phyloP scores from a whole-genome alignment of 768 basidiomycete species.

The Termitomyces sp. region DNA sequence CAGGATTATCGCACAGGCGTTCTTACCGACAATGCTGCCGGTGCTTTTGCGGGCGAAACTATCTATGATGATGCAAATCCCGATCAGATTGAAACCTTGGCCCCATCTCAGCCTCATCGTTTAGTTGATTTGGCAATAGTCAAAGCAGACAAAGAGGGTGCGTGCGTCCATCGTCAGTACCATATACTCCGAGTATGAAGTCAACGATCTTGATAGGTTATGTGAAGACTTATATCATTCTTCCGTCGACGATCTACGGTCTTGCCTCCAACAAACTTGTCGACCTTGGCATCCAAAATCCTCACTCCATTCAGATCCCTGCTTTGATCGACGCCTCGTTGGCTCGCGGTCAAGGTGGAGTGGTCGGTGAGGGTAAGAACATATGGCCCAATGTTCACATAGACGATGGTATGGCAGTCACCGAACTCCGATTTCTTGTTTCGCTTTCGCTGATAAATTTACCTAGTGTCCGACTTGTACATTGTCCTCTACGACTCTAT shows the following conservation, averaged over 20 bases:
- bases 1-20: slow-evolving; percentile 22
- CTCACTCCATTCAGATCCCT: slow-evolving; percentile 49
- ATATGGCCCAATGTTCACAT: slow-evolving; percentile 54
- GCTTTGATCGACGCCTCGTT: slow-evolving; percentile 37
- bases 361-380: slow-evolving; percentile 53
- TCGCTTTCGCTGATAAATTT: neutral
- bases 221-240: slow-evolving; percentile 42
- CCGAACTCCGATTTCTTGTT: slow-evolving; percentile 3
- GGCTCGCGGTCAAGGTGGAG: slow-evolving; percentile 42
- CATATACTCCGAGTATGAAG: neutral
- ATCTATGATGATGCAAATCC: slow-evolving; percentile 47
- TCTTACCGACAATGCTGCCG: slow-evolving; percentile 39
- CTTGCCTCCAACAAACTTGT: slow-evolving; percentile 41
- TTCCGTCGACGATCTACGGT: slow-evolving; percentile 57
- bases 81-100: slow-evolving; percentile 38
- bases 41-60: slow-evolving; percentile 26
- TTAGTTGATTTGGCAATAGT: slow-evolving; percentile 42
- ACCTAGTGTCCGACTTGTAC: slow-evolving; percentile 27
- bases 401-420: slow-evolving; percentile 39
- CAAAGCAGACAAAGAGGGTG: slow-evolving; percentile 44
- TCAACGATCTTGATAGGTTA: slow-evolving; percentile 30
- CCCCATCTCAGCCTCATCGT: slow-evolving; percentile 41
- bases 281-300: slow-evolving; percentile 46
- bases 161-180: neutral
- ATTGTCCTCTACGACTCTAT: slow-evolving; percentile 34